Conservation (phyloP, 2,329 filamentous ascomycete species). For the Sarocladium strictum region DNA sequence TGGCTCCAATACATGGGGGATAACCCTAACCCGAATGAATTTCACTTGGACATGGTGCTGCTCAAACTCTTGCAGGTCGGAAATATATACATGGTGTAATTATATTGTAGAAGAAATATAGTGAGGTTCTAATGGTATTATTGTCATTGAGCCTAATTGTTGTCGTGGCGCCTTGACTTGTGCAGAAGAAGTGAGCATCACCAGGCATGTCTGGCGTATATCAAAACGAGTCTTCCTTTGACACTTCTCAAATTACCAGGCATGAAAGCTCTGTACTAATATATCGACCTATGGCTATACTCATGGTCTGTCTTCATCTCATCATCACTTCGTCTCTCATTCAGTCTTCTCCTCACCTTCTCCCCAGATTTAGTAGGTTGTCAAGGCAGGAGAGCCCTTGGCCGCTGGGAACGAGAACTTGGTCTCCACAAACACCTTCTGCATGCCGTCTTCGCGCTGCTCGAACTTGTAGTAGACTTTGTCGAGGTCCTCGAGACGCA, state of each 20-base stretch:
- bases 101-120: too few relatives aligned
- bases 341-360: background rate
- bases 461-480: constrained; percentile 61
- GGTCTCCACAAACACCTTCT: constrained; percentile 70
- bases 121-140: too few relatives aligned
- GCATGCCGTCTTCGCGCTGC: constrained; percentile 60
- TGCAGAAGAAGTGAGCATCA: too few relatives aligned
- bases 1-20: background rate
- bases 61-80: too few relatives aligned
- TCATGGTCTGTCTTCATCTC: constrained; percentile 1
- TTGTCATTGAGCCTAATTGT: too few relatives aligned
- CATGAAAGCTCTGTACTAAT: background rate
- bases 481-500: constrained; percentile 66
- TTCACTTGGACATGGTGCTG: too few relatives aligned
- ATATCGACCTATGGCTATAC: background rate
- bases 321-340: background rate
- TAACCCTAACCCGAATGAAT: background rate
- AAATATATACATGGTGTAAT: too few relatives aligned
- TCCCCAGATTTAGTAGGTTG: constrained; percentile 24
- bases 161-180: too few relatives aligned
- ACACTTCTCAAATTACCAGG: background rate
- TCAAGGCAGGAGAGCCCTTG: constrained; percentile 37
- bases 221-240: too few relatives aligned
- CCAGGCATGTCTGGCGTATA: too few relatives aligned
- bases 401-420: constrained; percentile 46